Conservation (phyloP, 2,329 filamentous ascomycete genomes). For the Lecanicillium sp. region DNA sequence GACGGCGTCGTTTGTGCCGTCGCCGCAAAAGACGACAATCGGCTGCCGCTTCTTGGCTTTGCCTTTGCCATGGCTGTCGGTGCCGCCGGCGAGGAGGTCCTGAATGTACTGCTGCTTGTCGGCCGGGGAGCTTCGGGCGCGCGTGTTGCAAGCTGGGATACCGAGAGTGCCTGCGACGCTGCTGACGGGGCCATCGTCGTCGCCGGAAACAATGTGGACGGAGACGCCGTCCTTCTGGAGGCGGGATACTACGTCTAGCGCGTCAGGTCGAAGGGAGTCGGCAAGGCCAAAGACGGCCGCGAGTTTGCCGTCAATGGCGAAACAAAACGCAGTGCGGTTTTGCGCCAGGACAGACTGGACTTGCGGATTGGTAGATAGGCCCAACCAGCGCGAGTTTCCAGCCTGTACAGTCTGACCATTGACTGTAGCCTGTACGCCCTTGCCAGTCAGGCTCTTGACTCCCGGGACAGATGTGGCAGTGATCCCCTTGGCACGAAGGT, state of each 20-base stretch:
- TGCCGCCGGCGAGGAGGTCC: slow-evolving; percentile 19
- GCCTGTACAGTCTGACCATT: slow-evolving; percentile 28
- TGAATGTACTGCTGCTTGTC: slow-evolving; percentile 40
- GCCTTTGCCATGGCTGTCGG: too few relatives aligned
- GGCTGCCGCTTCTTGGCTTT: slow-evolving; percentile 18
- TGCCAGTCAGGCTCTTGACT: slow-evolving; percentile 32
- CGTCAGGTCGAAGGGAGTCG: slow-evolving; percentile 38
- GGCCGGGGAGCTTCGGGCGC: slow-evolving; percentile 33
- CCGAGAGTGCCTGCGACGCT: slow-evolving; percentile 28
- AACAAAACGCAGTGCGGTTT: slow-evolving; percentile 39
- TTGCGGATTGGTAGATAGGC: slow-evolving; percentile 18
- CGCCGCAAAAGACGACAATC: slow-evolving; percentile 62
- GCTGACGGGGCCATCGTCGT: slow-evolving; percentile 42
- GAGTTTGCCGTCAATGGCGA: slow-evolving; percentile 28
- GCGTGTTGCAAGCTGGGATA: slow-evolving; percentile 29
- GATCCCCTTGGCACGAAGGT: slow-evolving; percentile 25
- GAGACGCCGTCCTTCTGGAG: slow-evolving; percentile 30
- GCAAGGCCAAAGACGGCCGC: slow-evolving; percentile 36
- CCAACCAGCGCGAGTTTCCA: slow-evolving; percentile 44
- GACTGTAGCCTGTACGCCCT: slow-evolving; percentile 33
- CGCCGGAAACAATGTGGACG: slow-evolving; percentile 44
- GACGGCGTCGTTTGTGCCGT: slow-evolving; percentile 72
- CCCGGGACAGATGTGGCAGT: slow-evolving; percentile 17
- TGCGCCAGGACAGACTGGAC: slow-evolving; percentile 26
- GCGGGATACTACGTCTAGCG: slow-evolving; percentile 22